Percentiles rank a stretch among this genome's conserved stretches.
These are phyloP conservation scores for Knoxia roxburghii DNA, from an alignment of 257 asterid species.

Conservation along the genomic window DNA sequence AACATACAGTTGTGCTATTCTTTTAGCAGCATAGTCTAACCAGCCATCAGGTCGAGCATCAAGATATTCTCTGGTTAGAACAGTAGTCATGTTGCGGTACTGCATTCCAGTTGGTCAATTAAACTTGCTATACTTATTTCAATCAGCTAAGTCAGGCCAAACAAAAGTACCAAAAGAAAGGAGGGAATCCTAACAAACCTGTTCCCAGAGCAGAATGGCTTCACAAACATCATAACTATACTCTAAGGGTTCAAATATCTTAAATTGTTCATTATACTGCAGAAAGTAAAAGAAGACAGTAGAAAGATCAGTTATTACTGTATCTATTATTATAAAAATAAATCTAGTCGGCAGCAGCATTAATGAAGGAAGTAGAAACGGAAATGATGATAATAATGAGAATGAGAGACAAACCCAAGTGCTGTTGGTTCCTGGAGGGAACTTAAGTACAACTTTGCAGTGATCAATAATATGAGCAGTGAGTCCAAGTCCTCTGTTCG, in stretches of 20 bases:
- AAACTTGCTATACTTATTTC: conserved; percentile 21
- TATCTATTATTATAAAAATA: too few species aligned
- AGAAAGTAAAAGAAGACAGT: conserved; percentile 14
- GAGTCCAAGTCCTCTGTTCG: conserved; percentile 89
- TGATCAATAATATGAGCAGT: conserved; percentile 83
- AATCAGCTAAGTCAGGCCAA: too few species aligned
- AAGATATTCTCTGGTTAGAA: conserved; percentile 89
- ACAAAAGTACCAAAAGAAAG: too few species aligned
- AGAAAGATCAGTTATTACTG: too few species aligned
- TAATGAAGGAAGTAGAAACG: too few species aligned
- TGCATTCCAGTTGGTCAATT: conserved; percentile 57
- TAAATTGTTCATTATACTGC: conserved; percentile 90
- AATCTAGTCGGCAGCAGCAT: too few species aligned
- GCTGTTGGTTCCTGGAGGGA: conserved; percentile 91
- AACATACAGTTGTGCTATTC: conserved; percentile 91
- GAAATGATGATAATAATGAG: too few species aligned
- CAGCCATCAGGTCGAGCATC: conserved; percentile 98
- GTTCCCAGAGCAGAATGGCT: conserved; percentile 92
- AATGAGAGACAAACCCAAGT: conserved; percentile 95
- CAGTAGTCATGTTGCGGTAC: conserved; percentile 99
- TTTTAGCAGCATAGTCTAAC: conserved; percentile 87
- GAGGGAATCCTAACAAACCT: conserved; percentile 43
- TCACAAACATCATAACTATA: conserved; percentile 90
- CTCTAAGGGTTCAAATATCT: conserved; percentile 87
- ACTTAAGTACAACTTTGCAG: conserved; percentile 83